Evolutionary conservation across 2,329 filamentous ascomycete genomes (phyloP).

Genomic region (Diaporthe sp.): DNA sequence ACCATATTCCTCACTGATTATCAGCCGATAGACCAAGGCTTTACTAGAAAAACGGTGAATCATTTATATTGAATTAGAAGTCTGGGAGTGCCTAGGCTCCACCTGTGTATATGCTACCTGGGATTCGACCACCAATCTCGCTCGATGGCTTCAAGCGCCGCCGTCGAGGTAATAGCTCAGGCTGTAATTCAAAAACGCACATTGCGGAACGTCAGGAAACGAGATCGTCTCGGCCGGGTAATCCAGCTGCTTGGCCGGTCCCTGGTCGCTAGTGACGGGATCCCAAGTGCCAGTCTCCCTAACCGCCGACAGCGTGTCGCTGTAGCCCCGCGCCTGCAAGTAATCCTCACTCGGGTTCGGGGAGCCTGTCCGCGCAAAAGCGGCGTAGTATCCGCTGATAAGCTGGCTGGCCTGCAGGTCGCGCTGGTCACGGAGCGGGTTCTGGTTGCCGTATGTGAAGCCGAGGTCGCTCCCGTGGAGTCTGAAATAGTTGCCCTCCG

Average conservation of each 20-base stretch:
- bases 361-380: constrained; percentile 26
- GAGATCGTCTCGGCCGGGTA: constrained; percentile 25
- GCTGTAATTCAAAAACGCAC: constrained; percentile 30
- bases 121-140: neutral
- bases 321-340: constrained; percentile 21
- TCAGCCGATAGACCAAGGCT: too few species aligned
- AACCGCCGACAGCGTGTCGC: constrained; percentile 15
- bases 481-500: constrained; percentile 30
- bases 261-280: constrained; percentile 7
- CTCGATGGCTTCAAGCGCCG: neutral
- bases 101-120: too few species aligned
- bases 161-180: constrained; percentile 30
- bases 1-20: too few species aligned
- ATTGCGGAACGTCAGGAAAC: constrained; percentile 26
- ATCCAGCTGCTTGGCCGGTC: constrained; percentile 29
- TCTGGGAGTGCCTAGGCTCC: too few species aligned
- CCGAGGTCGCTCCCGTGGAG: constrained; percentile 32
- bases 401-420: constrained; percentile 32
- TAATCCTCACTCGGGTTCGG: constrained; percentile 29
- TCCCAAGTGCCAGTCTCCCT: constrained; percentile 28
- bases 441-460: constrained; percentile 31
- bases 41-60: too few species aligned
- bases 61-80: too few species aligned
- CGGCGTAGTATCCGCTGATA: constrained; percentile 32
- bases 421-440: constrained; percentile 22